A percentile compares a stretch with the other conserved stretches of the same genome.
phyloP scores from a whole-genome alignment of 192 early-diverging fungal species.

The Coemansia sp. region DNA sequence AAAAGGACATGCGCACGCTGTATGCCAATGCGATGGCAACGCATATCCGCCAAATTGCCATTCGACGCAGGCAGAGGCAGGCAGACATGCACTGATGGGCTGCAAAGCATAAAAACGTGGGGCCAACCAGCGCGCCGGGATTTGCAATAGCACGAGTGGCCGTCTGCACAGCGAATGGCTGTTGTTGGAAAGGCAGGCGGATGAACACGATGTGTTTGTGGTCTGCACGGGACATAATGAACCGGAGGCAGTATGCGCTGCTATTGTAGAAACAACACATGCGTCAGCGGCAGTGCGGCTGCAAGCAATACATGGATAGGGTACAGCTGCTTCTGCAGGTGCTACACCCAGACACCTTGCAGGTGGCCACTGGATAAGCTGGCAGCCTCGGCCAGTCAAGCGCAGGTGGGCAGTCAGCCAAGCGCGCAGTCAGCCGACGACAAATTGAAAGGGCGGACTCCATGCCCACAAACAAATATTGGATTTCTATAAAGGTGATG shows the following conservation, averaged over 20 bases:
- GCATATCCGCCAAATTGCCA: slow-evolving; percentile 19
- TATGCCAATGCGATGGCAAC: slow-evolving; percentile 11
- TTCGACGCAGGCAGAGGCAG: slow-evolving; percentile 9
- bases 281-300: background rate
- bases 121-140: slow-evolving; percentile 16
- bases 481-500: background rate
- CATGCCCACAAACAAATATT: background rate
- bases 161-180: background rate
- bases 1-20: slow-evolving; percentile 3
- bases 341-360: slow-evolving; percentile 7
- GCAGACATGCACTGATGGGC: background rate
- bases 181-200: background rate
- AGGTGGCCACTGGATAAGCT: background rate
- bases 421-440: no score
- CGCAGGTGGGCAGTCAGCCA: no score
- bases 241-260: slow-evolving; percentile 6
- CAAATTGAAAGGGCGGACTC: no score
- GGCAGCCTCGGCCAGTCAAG: no score
- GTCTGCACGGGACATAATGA: slow-evolving; percentile 3
- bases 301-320: slow-evolving; percentile 1
- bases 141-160: slow-evolving; percentile 11
- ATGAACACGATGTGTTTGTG: slow-evolving; percentile 4
- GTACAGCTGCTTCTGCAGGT: slow-evolving; percentile 2
- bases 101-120: slow-evolving; percentile 1
- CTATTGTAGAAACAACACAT: slow-evolving; percentile 4